Evolutionary conservation across 2,329 filamentous ascomycete species (phyloP).

Genomic region (Alternaria gansuensis): DNA sequence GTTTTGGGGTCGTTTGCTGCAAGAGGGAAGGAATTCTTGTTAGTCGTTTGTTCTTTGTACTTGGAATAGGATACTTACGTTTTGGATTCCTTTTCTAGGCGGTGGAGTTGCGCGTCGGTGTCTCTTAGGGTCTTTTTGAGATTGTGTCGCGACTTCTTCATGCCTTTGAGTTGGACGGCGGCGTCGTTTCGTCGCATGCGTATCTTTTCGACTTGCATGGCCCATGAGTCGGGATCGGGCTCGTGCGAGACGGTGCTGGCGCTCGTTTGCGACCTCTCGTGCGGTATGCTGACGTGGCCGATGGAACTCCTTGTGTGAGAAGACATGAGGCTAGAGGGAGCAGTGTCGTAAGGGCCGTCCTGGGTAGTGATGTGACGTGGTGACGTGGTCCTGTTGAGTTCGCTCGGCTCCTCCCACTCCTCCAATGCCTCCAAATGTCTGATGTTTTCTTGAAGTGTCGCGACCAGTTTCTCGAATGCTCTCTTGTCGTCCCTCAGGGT

Average conservation of each 20-base stretch:
- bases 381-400: constrained; percentile 18
- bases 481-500: constrained; percentile 44
- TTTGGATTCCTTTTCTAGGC: constrained; percentile 39
- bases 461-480: constrained; percentile 43
- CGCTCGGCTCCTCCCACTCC: constrained; percentile 33
- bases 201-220: constrained; percentile 46
- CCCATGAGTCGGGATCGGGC: constrained; percentile 43
- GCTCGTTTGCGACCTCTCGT: constrained; percentile 33
- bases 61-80: constrained; percentile 23
- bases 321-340: constrained; percentile 19
- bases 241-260: constrained; percentile 29
- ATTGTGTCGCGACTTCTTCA: constrained; percentile 42
- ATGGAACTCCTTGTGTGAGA: constrained; percentile 25
- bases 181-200: constrained; percentile 48
- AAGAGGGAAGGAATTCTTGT: not conserved
- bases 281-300: constrained; percentile 18
- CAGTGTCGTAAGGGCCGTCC: constrained; percentile 21
- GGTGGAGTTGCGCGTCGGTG: constrained; percentile 45
- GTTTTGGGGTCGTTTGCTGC: constrained; percentile 19
- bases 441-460: constrained; percentile 44
- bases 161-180: constrained; percentile 44
- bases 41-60: constrained; percentile 1
- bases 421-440: constrained; percentile 37
- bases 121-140: constrained; percentile 47
- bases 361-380: constrained; percentile 24